Base-by-base conservation (phyloP, 257 asterid species). In the Marsdenia floribunda region DNA sequence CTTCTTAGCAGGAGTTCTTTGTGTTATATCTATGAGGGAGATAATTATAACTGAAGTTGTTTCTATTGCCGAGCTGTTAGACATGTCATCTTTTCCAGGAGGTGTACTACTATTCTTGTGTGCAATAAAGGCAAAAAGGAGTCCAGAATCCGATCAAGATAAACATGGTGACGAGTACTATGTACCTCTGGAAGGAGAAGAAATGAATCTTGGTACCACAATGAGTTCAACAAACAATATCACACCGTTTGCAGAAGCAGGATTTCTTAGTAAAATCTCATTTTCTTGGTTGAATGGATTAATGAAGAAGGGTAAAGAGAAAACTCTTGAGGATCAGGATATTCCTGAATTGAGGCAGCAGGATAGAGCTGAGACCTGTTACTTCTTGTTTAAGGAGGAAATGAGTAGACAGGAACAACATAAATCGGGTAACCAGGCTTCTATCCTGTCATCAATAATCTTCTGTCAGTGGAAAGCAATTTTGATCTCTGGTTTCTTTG, bases 271-370 rank as follows among this genome's bases (percentile, higher is more conserved):
- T 21, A 72, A 37, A 67, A 44, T 77, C 42, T 67, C 75, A 55
- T 83, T 83, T 83, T 66, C 50, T n/a, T 83, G 87, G 87, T 72
- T 83, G 76, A 70, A 78, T 70, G 75, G 74, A 37, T 65, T 83
- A 60, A 16, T 80, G 75, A 83, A 80, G 75, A 77, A 77, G 64
- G 87, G 87, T 2, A 83, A 77, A 44, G 65, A 61, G 65, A 75
- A 72, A 74, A 68, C 57, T 61, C 84, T 83, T 16, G 71, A 44
- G 42, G 72, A 74, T 24, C 66, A 68, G 6, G 87, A 83, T 40
- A 73, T 80, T 73, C 87, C 87, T 8, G 76, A 68, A 19, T 49
- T 83, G 69, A 68, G 82, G 67, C 61, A 3, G 0, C 78, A 80
- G 37, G 86, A 83, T 53, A 78, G 46, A 73, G 79, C 80, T 21